Evolutionary conservation across 495 filamentous ascomycete species (phyloP).

Genomic region (Trichoderma reesei): DNA sequence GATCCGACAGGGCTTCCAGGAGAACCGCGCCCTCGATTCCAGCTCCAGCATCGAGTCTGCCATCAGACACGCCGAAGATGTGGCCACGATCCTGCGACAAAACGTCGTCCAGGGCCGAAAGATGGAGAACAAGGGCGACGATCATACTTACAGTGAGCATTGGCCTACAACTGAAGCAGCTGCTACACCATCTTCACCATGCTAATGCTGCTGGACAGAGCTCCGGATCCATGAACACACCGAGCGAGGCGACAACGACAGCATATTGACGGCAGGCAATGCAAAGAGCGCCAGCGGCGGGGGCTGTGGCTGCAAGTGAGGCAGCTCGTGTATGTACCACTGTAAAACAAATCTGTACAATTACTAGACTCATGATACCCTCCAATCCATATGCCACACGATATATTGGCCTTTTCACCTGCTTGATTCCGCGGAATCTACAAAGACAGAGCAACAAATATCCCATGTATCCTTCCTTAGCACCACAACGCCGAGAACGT

Average conservation of each 20-base stretch:
- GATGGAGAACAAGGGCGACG: slow-evolving; percentile 27
- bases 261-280: slow-evolving; percentile 43
- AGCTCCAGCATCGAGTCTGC: slow-evolving; percentile 37
- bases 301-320: slow-evolving; percentile 6
- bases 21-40: slow-evolving; percentile 47
- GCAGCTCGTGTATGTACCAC: background rate
- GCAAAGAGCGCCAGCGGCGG: slow-evolving; percentile 1
- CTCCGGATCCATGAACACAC: slow-evolving; percentile 82
- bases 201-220: slow-evolving; percentile 37
- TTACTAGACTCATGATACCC: slow-evolving; percentile 20
- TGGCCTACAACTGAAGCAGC: background rate
- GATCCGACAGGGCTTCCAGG: slow-evolving; percentile 62
- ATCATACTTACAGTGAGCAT: slow-evolving; percentile 55
- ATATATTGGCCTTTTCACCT: slow-evolving; percentile 16
- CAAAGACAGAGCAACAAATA: background rate
- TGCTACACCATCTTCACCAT: background rate
- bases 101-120: slow-evolving; percentile 82
- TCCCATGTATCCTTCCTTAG: background rate
- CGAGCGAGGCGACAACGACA: slow-evolving; percentile 87
- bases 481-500: slow-evolving; percentile 14
- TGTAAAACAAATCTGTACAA: slow-evolving; percentile 12
- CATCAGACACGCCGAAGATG: slow-evolving; percentile 71
- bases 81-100: slow-evolving; percentile 66
- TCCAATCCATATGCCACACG: slow-evolving; percentile 24
- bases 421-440: background rate